Percentiles rank a stretch among this genome's conserved stretches.
Conservation (phyloP, 345 rosid species). For the Pugionium cornutum region DNA sequence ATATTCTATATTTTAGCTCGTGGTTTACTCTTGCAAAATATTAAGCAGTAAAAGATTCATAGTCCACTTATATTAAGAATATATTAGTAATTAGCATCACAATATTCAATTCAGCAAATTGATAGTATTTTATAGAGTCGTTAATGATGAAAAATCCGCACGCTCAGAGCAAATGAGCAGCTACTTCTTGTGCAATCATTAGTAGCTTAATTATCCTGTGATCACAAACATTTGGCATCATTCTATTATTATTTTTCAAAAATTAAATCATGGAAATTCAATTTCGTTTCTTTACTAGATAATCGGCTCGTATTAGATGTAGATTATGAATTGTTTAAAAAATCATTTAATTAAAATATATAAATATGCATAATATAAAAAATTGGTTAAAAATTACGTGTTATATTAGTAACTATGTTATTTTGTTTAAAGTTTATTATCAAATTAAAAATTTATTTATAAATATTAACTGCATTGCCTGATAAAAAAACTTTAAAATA, state of each 20-base stretch:
- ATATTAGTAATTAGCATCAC: too few species aligned
- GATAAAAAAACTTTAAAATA: too few species aligned
- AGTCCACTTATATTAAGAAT: background rate
- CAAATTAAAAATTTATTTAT: too few species aligned
- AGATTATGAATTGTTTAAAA: too few species aligned
- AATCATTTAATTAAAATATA: too few species aligned
- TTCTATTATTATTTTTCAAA: background rate
- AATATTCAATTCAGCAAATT: conserved; percentile 13
- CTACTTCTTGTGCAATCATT: conserved; percentile 29
- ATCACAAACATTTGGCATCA: conserved; percentile 25
- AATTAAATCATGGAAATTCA: background rate
- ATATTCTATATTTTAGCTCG: background rate
- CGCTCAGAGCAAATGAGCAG: conserved; percentile 31
- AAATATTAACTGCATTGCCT: too few species aligned
- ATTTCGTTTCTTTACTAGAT: background rate
- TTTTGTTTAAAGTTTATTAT: too few species aligned
- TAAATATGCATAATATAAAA: too few species aligned
- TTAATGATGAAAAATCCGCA: conserved; percentile 38
- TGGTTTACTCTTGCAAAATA: background rate
- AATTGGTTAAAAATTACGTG: too few species aligned
- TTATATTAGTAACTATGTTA: too few species aligned
- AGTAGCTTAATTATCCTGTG: conserved; percentile 31
- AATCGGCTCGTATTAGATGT: too few species aligned
- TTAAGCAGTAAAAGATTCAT: background rate
- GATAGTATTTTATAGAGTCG: conserved; percentile 8